Conservation (phyloP, 306 rosid genomes). For the Clitoria ternatea region DNA sequence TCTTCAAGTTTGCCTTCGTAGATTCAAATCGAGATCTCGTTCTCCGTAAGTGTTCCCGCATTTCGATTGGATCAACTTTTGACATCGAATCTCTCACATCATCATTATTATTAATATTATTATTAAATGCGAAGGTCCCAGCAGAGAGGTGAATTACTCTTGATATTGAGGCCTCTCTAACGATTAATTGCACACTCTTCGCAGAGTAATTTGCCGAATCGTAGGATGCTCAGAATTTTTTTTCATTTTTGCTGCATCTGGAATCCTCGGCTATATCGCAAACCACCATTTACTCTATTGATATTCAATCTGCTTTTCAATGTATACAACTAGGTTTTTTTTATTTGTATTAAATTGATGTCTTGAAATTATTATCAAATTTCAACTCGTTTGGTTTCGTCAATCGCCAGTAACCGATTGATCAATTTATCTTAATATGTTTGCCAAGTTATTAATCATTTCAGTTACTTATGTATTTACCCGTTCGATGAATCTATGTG, state of each 20-base stretch:
- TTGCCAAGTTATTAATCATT: no score
- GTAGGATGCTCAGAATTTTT: slow-evolving; percentile 51
- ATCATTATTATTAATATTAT: neutral
- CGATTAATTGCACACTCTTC: slow-evolving; percentile 44
- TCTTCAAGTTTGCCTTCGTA: slow-evolving; percentile 98
- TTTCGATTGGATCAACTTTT: slow-evolving; percentile 25
- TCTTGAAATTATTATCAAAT: no score
- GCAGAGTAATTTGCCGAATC: slow-evolving; percentile 61
- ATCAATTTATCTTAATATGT: no score
- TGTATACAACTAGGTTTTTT: neutral
- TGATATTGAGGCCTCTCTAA: slow-evolving; percentile 72
- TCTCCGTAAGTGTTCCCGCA: slow-evolving; percentile 9
- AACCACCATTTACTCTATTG: neutral
- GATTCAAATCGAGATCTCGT: slow-evolving; percentile 37
- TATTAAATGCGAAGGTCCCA: slow-evolving; percentile 67
- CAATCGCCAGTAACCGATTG: no score
- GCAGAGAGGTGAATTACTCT: slow-evolving; percentile 66
- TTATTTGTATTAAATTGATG: neutral
- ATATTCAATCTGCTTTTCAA: neutral
- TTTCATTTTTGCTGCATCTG: slow-evolving; percentile 30
- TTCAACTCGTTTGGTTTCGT: no score
- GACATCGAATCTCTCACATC: slow-evolving; percentile 40
- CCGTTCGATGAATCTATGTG: no score
- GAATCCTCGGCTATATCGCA: slow-evolving; percentile 35
- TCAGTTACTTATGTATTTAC: no score